A percentile compares a stretch with the other conserved stretches of the same genome.
Conservation (phyloP, 2,329 filamentous ascomycete species). For the Fusarium illudens region DNA sequence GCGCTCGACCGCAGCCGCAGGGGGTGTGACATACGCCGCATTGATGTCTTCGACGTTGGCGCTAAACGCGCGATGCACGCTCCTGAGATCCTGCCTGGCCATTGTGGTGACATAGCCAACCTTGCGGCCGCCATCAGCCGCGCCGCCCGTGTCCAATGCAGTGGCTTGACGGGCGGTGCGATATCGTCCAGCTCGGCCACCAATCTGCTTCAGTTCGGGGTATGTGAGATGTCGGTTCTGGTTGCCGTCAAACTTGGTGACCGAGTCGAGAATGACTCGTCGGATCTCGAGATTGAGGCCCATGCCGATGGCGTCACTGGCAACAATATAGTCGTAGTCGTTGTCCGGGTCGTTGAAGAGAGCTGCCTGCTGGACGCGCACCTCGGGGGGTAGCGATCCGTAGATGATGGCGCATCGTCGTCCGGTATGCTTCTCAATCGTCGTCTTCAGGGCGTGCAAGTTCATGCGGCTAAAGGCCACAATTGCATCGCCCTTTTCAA, state of each 20-base stretch:
- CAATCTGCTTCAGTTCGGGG: constrained; percentile 94
- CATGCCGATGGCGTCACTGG: constrained; percentile 97
- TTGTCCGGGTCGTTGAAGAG: constrained; percentile 96
- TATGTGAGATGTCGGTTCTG: constrained; percentile 67
- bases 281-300: constrained; percentile 93
- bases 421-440: constrained; percentile 79
- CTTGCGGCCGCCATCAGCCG: constrained; percentile 47
- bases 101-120: constrained; percentile 83
- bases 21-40: constrained; percentile 78
- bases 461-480: constrained; percentile 85
- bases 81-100: constrained; percentile 71
- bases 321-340: constrained; percentile 93
- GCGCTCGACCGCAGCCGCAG: constrained; percentile 72
- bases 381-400: constrained; percentile 89
- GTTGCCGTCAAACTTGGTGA: constrained; percentile 74
- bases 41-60: constrained; percentile 71
- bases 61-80: constrained; percentile 70
- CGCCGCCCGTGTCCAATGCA: constrained; percentile 8
- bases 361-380: constrained; percentile 86
- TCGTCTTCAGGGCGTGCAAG: constrained; percentile 80
- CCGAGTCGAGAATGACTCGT: constrained; percentile 85
- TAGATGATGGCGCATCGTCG: constrained; percentile 92
- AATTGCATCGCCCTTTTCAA: constrained; percentile 90
- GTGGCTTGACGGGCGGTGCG: constrained; percentile 63
- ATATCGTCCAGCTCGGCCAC: constrained; percentile 88